Evolutionary conservation across 2,329 filamentous ascomycete species (phyloP).

Genomic region (Apiospora hydei): DNA sequence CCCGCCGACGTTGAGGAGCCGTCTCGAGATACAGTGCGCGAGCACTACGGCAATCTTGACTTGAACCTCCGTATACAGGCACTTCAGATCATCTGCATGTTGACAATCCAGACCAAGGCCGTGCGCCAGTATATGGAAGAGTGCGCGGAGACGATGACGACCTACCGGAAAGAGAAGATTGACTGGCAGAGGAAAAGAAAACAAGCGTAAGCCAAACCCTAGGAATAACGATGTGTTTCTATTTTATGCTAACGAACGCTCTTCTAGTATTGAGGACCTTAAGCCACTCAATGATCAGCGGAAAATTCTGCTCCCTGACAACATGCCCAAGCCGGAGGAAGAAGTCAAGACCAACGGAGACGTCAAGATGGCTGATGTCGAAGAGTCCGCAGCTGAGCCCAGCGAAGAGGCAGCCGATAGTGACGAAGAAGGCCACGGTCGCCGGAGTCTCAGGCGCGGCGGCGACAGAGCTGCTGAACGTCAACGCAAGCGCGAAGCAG

Average conservation of each 20-base stretch:
- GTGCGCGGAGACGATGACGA: conserved; percentile 93
- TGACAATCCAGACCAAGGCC: conserved; percentile 85
- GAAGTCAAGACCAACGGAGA: conserved; percentile 60
- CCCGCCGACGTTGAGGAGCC: conserved; percentile 80
- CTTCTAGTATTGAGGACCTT: conserved; percentile 71
- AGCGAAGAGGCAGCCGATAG: conserved; percentile 71
- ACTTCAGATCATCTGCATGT: conserved; percentile 84
- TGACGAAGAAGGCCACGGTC: conserved; percentile 69
- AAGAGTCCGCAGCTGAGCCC: conserved; percentile 66
- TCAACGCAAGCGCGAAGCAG: conserved; percentile 78
- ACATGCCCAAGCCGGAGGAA: conserved; percentile 62
- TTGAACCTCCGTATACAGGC: conserved; percentile 83
- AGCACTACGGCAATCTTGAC: conserved; percentile 78
- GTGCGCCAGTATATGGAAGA: conserved; percentile 90
- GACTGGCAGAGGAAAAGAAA: conserved; percentile 84
- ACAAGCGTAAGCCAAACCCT: conserved; percentile 60
- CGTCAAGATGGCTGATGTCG: conserved; percentile 67
- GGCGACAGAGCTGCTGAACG: conserved; percentile 75
- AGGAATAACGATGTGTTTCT: conserved; percentile 39
- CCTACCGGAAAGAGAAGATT: conserved; percentile 94
- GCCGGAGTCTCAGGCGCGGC: conserved; percentile 64
- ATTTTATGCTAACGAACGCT: background rate
- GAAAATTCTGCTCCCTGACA: conserved; percentile 76
- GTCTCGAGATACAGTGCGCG: conserved; percentile 74
- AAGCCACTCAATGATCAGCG: conserved; percentile 74